Base-by-base conservation (phyloP, 75 land plant genomes). In the Selaginella tamariscina region DNA sequence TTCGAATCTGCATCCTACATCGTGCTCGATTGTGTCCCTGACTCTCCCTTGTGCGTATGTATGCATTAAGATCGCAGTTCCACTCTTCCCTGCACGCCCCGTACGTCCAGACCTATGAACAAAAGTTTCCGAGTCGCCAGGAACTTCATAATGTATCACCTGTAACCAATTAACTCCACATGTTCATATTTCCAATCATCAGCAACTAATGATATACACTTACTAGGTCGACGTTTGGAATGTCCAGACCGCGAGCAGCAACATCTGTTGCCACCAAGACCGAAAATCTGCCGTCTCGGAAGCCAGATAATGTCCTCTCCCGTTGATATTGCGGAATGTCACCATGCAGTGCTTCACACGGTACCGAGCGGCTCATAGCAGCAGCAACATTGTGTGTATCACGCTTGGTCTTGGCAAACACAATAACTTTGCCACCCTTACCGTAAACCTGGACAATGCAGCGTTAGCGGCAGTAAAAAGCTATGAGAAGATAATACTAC, bases 61-160 rank as follows among this genome's bases (percentile, higher is more conserved):
- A 64, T 78, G 85, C 91, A 94, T 82, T 31, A 94, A 55, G 56
- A 94, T 83, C 15, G 96, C 84, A 68, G 68, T 77, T 54, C 98
- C 98, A 69, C 75, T 81, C 71, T 94, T 94, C 32, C 98, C 98
- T 65, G 98, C 98, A 70, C 98, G 91, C 18, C 98, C 98, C 67
- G 98, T 94, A 18, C 98, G 86, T 23, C 98, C 98, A 65, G 98
- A 87, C 2, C 98, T 96, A 67, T 94, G 98, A 59, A 59, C 62
- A n/a, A 59, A 59, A 2, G 62, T 59, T 21, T 59, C 62, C 8
- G 62, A 59, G 26, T 59, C 26, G 62, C 62, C 62, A 23, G 62
- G 62, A 27, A 59, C 26, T 59, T 59, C 62, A n/a, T 59, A 59
- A 23, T 59, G 62, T 9, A 59, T 26, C 23, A 59, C 62, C 62